phyloP scores from a whole-genome alignment of 176 grass and related monocot species.

The Eremochloa ophiuroides region DNA sequence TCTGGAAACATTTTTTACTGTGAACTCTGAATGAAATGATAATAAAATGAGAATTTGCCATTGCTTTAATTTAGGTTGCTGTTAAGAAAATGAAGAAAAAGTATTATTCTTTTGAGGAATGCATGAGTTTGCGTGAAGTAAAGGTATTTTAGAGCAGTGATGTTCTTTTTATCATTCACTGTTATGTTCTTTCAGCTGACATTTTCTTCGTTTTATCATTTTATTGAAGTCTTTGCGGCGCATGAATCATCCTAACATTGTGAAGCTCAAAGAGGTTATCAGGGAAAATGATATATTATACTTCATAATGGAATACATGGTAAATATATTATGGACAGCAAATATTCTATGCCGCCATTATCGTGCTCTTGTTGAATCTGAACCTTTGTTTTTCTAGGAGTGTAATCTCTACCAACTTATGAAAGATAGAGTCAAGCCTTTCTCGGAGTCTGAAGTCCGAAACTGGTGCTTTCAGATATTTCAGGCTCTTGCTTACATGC shows the following conservation, averaged over 20 bases:
- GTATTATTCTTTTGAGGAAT: slow-evolving; percentile 98
- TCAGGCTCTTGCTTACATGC: slow-evolving; percentile 97
- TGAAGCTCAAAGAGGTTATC: slow-evolving; percentile 98
- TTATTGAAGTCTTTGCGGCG: slow-evolving; percentile 76
- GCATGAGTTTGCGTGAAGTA: slow-evolving; percentile 91
- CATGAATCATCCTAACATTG: slow-evolving; percentile 96
- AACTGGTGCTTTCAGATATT: slow-evolving; percentile 99
- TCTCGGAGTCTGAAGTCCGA: slow-evolving; percentile 72
- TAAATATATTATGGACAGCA: slow-evolving; percentile 35
- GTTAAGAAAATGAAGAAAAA: slow-evolving; percentile 99
- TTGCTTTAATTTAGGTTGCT: slow-evolving; percentile 63
- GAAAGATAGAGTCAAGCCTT: slow-evolving; percentile 86
- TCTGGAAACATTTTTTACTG: not conserved
- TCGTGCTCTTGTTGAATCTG: slow-evolving; percentile 26
- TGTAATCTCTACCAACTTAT: slow-evolving; percentile 98
- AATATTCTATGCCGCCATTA: not conserved
- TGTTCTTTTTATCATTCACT: slow-evolving; percentile 1
- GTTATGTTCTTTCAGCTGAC: slow-evolving; percentile 17
- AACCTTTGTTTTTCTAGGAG: slow-evolving; percentile 49
- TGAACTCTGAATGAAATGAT: slow-evolving; percentile 12
- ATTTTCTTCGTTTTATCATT: not conserved
- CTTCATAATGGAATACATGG: slow-evolving; percentile 99
- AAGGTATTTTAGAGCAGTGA: slow-evolving; percentile 52
- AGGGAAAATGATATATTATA: slow-evolving; percentile 89
- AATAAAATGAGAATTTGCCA: not conserved